Evolutionary conservation across 768 basidiomycete genomes (phyloP), one percentile per base, ranked within the genome.

Genomic region (Boletus sp.): DNA sequence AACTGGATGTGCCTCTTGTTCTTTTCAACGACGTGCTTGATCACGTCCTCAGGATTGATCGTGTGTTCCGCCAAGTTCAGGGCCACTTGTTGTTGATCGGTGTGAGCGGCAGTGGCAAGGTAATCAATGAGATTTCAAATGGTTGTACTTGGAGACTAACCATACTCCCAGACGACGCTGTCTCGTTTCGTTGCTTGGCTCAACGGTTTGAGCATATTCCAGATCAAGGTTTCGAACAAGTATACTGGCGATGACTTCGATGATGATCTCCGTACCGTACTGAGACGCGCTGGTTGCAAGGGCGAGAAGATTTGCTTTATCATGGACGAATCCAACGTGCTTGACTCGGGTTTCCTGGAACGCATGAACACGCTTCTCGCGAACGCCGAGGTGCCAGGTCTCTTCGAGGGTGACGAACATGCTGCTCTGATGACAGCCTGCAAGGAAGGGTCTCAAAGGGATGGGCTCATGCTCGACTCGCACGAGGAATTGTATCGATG

Each of bases 321-420:
- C 77, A 98, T 99, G 97, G 97, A 99, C 72, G 97, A 99, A 72
- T 98, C 97, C 4, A 98, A 99, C 66, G 97, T 98, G 12, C 87
- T 98, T 33, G 97, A 99, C 71, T 96, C 97, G 12, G 97, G 97
- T 46, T 99, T 99, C 82, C 76, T 99, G 61, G 97, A 99, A 71
- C 86, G 97, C n/a, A 98, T 99, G 96, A 99, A 99, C 72, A 99
- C 97, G 0, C 83, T 99, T 14, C 83, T 99, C 15, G 97, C 97
- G 40, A 99, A 99, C 66, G 97, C 97, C n/a, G 97, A 99, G 72
- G 95, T 99, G n/a, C 97, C 97, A 0, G 97, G 97, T 73, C 81
- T 99, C n/a, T 99, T 99, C 70, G 97, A 99, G 74, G 97, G 97
- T n/a, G 97, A 99, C 66, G 97, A 99, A 70, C 89, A 98, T 70